Evolutionary conservation across 2,329 filamentous ascomycete genomes (phyloP), one percentile per base, ranked within the genome.

Genomic region (Stagonosporopsis rhizophila): DNA sequence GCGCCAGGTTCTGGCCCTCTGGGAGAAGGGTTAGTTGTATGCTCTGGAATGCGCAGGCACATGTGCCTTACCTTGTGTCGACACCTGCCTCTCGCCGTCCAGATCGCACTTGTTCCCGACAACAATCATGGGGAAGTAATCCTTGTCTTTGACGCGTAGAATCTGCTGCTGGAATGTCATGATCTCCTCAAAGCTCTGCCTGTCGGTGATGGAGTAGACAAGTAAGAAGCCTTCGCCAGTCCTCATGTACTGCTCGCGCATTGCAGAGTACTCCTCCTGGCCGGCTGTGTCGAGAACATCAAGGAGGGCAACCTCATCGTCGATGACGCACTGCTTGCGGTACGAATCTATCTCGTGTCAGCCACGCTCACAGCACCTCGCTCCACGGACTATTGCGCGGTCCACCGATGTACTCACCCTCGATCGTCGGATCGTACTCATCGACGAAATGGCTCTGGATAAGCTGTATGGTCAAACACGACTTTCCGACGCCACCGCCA

Each of bases 91-190:
- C 80, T 99, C 94, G 69, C 84, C 83, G 74, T 97, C 94, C 77
- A 99, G 82, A 91, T 99, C 95, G 81, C 94, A 97, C 85, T 99
- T 99, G 87, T 99, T 99, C 70, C 92, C 95, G 38, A 98, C 95
- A 41, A 99, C 91, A 56, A 98, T 96, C 83, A 99, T 98, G 69
- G 95, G 95, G 83, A 99, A 99, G 79, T 97, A 96, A 81, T 99
- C 95, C 87, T 96, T 98, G 83, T 98, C 95, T 85, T 99, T 99
- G 71, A 99, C 95, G 69, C 95, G 84, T 68, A 99, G 84, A 76
- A 99, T 99, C 80, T 99, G 95, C 83, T 98, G 93, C 80, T 98
- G 93, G 81, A 98, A 98, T 44, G 92, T 96, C 80, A 92, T 90
- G 78, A 99, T 98, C 82, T 99, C 95, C 77, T 99, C 94, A 74